These are phyloP conservation scores for Cicer arietinum DNA, from an alignment of 306 rosid species.

Conservation along the genomic window DNA sequence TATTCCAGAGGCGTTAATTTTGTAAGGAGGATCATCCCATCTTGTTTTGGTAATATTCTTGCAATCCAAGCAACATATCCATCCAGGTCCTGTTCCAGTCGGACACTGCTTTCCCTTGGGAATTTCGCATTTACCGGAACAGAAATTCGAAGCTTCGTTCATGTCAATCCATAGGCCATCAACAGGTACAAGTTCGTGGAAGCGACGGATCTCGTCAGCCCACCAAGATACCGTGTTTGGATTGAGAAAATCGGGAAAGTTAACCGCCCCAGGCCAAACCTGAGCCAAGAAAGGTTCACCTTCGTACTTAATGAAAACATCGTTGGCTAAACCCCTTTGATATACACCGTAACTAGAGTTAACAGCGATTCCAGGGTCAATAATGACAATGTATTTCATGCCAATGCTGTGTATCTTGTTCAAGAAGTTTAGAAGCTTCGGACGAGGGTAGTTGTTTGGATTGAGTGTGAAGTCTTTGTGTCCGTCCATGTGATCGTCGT, in stretches of 20 bases:
- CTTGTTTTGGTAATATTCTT: constrained; percentile 79
- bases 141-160: constrained; percentile 92
- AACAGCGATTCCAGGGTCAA: constrained; percentile 87
- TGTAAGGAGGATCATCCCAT: constrained; percentile 99
- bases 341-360: constrained; percentile 77
- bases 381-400: constrained; percentile 88
- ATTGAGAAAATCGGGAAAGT: constrained; percentile 93
- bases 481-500: constrained; percentile 97
- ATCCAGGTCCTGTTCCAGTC: constrained; percentile 74
- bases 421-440: constrained; percentile 80
- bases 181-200: constrained; percentile 93
- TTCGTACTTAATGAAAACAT: constrained; percentile 88
- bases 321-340: constrained; percentile 76
- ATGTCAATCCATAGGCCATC: constrained; percentile 99
- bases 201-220: constrained; percentile 87
- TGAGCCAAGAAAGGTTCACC: constrained; percentile 91
- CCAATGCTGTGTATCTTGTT: constrained; percentile 85
- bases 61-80: constrained; percentile 95
- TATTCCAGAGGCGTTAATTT: constrained; percentile 86
- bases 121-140: constrained; percentile 83
- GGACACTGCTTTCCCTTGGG: constrained; percentile 79
- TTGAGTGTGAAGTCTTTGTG: constrained; percentile 87
- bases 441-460: constrained; percentile 68
- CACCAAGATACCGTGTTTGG: constrained; percentile 93
- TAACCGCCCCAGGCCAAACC: constrained; percentile 97